Conservation (phyloP, 495 filamentous ascomycete species). For the Aspergillus saccharolyticus region DNA sequence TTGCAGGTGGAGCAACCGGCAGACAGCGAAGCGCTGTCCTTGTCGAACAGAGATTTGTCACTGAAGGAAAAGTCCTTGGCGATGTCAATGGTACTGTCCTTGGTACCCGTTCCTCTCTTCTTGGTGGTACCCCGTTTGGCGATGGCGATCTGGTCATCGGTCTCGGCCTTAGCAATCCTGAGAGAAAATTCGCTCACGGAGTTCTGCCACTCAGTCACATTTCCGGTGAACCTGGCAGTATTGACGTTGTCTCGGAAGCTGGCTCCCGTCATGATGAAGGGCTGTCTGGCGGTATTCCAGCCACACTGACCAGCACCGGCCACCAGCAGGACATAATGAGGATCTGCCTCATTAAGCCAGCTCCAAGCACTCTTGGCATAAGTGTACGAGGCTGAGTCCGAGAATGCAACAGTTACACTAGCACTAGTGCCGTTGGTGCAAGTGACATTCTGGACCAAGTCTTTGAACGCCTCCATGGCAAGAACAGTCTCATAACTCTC, state of each 20-base stretch:
- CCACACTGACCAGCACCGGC: constrained; percentile 35
- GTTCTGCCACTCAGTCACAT: constrained; percentile 26
- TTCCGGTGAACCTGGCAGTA: constrained; percentile 24
- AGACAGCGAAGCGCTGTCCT: constrained; percentile 12
- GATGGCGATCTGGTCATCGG: constrained; percentile 8
- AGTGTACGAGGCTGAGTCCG: constrained; percentile 22
- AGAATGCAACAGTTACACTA: constrained; percentile 25
- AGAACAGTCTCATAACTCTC: constrained; percentile 31
- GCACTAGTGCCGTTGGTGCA: constrained; percentile 27
- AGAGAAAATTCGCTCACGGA: constrained; percentile 29
- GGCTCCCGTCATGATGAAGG: constrained; percentile 29
- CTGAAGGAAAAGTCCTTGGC: constrained; percentile 25
- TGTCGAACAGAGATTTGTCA: constrained; percentile 22
- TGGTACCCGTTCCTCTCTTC: not conserved
- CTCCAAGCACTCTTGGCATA: constrained; percentile 31
- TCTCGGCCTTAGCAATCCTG: constrained; percentile 21
- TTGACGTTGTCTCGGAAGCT: constrained; percentile 26
- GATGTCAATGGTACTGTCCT: constrained; percentile 11
- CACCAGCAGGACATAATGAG: constrained; percentile 33
- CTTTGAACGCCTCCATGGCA: constrained; percentile 31
- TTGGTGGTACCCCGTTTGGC: not conserved
- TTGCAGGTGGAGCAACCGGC: constrained; percentile 25
- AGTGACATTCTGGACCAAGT: constrained; percentile 24
- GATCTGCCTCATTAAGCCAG: constrained; percentile 36
- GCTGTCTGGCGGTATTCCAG: constrained; percentile 27